phyloP scores from a whole-genome alignment of 2,329 filamentous ascomycete species.

The Sphaerulina populicola region DNA sequence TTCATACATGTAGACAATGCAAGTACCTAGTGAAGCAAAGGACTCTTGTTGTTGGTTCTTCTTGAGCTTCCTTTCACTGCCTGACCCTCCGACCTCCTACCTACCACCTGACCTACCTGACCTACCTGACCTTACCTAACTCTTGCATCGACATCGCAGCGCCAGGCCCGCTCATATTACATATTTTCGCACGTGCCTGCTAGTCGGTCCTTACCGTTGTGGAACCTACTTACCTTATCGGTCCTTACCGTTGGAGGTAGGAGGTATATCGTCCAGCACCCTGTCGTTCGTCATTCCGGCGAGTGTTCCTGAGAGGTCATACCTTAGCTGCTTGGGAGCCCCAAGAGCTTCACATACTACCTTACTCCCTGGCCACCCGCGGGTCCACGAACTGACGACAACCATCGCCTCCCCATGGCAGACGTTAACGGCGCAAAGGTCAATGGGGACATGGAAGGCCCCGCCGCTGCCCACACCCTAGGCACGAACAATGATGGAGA shows the following conservation, averaged over 20 bases:
- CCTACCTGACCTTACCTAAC: neutral
- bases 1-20: constrained; percentile 11
- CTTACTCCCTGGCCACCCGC: neutral
- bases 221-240: constrained; percentile 7
- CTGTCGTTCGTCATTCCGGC: neutral
- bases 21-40: neutral
- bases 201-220: constrained; percentile 16
- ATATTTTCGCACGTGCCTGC: constrained; percentile 7
- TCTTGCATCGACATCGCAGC: neutral
- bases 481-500: neutral
- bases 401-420: constrained; percentile 5
- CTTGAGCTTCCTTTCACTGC: neutral
- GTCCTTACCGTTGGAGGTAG: too few species aligned
- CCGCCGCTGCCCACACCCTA: neutral
- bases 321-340: neutral
- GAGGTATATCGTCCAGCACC: neutral
- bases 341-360: neutral
- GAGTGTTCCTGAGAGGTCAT: neutral
- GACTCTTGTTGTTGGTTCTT: neutral
- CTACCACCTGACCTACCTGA: too few species aligned
- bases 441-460: constrained; percentile 1
- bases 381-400: neutral
- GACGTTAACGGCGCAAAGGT: constrained; percentile 8
- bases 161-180: neutral
- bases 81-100: too few species aligned